Conservation (phyloP, 306 rosid species). For the Sicyos baderoa region DNA sequence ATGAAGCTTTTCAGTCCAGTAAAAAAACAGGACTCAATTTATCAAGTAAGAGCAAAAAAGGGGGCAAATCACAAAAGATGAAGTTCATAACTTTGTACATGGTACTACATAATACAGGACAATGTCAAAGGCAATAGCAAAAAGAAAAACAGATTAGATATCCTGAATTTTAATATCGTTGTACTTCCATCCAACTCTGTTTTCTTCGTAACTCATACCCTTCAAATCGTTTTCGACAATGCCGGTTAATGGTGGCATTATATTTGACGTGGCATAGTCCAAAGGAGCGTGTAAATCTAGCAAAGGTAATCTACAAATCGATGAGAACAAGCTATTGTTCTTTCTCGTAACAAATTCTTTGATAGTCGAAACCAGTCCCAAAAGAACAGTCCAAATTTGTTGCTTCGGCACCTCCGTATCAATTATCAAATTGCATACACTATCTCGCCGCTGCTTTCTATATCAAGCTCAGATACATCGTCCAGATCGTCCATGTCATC, state of each 20-base stretch:
- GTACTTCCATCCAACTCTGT: too few relatives aligned
- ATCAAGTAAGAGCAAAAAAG: not conserved
- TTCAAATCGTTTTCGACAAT: not conserved
- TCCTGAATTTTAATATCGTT: too few relatives aligned
- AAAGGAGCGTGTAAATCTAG: constrained; percentile 11
- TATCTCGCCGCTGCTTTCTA: constrained; percentile 91
- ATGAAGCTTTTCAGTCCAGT: not conserved
- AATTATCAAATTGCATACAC: constrained; percentile 62
- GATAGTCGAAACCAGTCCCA: constrained; percentile 7
- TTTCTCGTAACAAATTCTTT: constrained; percentile 1
- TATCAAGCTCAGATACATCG: constrained; percentile 71
- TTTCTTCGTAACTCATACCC: not conserved
- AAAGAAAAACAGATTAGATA: constrained; percentile 6
- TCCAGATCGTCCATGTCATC: constrained; percentile 68
- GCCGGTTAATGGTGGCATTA: not conserved
- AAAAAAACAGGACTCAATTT: not conserved
- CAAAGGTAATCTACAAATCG: constrained; percentile 4
- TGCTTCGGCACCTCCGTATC: too few relatives aligned
- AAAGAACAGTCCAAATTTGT: not conserved
- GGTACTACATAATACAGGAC: constrained; percentile 5
- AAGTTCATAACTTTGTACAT: constrained; percentile 14
- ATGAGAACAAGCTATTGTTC: not conserved
- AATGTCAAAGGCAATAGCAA: constrained; percentile 16
- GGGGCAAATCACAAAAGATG: constrained; percentile 7
- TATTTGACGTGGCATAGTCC: constrained; percentile 16